Evolutionary conservation across 2,329 filamentous ascomycete species (phyloP).

Genomic region (Apiospora saccharicola): DNA sequence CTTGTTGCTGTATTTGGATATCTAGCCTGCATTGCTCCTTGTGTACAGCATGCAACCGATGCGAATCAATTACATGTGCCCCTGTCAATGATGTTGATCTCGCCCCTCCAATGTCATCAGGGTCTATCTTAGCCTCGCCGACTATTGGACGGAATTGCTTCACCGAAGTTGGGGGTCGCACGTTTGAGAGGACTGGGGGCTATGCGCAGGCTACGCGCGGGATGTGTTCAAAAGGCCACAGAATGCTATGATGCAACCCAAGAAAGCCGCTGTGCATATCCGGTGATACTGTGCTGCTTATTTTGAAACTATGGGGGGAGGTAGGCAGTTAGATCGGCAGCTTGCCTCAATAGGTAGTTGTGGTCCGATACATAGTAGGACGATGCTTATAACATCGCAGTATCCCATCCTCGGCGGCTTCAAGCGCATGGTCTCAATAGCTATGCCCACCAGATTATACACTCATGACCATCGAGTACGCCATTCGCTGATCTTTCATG

Average conservation of each 20-base stretch:
- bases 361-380: not conserved
- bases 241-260: not conserved
- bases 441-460: not conserved
- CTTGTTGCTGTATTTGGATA: too few species aligned
- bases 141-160: not conserved
- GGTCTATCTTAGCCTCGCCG: too few species aligned
- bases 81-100: not conserved
- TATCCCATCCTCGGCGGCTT: not conserved
- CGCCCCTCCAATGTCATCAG: not conserved
- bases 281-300: not conserved
- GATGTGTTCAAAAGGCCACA: not conserved
- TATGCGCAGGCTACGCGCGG: not conserved
- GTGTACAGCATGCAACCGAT: not conserved
- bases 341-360: not conserved
- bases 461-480: not conserved
- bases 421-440: not conserved
- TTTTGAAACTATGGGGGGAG: not conserved
- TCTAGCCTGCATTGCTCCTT: not conserved
- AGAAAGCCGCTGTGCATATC: not conserved
- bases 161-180: not conserved
- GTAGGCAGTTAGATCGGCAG: not conserved
- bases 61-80: too few species aligned
- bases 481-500: not conserved
- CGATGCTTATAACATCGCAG: not conserved
- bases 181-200: not conserved